Conservation (phyloP, 2,329 filamentous ascomycete species). For the Epicoccum sorghinum region DNA sequence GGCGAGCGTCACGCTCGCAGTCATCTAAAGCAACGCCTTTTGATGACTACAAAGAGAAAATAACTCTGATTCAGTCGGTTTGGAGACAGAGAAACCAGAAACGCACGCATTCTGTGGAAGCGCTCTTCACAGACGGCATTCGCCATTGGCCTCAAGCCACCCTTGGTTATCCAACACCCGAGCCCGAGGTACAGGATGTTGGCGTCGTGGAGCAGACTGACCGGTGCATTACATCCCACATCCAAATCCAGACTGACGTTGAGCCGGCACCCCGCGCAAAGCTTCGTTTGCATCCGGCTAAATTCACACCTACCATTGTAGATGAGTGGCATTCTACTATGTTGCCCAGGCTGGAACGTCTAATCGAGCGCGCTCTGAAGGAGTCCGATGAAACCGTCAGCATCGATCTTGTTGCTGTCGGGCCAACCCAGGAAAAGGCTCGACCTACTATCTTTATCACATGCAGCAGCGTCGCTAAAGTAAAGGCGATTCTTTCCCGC, state of each 20-base stretch:
- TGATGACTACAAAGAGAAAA: slow-evolving; percentile 48
- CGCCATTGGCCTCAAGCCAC: slow-evolving; percentile 44
- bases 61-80: slow-evolving; percentile 46
- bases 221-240: slow-evolving; percentile 36
- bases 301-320: slow-evolving; percentile 66
- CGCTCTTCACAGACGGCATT: slow-evolving; percentile 39
- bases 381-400: slow-evolving; percentile 78
- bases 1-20: slow-evolving; percentile 37
- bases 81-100: slow-evolving; percentile 46
- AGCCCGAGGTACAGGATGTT: slow-evolving; percentile 34
- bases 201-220: slow-evolving; percentile 26
- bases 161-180: slow-evolving; percentile 42
- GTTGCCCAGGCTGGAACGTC: slow-evolving; percentile 75
- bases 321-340: slow-evolving; percentile 74
- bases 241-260: slow-evolving; percentile 43
- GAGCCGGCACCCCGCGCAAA: slow-evolving; percentile 39
- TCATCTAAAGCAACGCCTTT: slow-evolving; percentile 31
- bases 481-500: slow-evolving; percentile 73
- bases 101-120: slow-evolving; percentile 37
- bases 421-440: slow-evolving; percentile 68
- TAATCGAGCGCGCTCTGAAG: slow-evolving; percentile 72
- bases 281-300: slow-evolving; percentile 51
- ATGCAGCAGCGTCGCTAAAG: slow-evolving; percentile 75
- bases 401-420: slow-evolving; percentile 77
- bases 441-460: slow-evolving; percentile 77